Evolutionary conservation across 2,329 filamentous ascomycete genomes (phyloP).

Genomic region (Pleurostoma richardsiae): DNA sequence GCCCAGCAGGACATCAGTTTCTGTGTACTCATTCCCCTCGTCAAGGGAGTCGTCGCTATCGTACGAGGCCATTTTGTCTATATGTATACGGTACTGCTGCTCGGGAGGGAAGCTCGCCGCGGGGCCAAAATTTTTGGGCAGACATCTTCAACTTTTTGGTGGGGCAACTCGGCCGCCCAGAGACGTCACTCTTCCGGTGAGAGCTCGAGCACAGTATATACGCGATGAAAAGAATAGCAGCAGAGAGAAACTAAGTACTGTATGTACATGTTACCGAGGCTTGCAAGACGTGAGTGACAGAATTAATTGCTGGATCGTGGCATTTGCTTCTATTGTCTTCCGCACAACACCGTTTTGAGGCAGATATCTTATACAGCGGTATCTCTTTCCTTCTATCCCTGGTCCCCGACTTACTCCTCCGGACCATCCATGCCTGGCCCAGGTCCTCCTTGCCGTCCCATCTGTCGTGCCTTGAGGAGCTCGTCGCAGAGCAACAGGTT

Average conservation of each 20-base stretch:
- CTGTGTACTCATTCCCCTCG: constrained; percentile 62
- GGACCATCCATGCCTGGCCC: constrained; percentile 61
- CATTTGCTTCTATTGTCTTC: constrained; percentile 19
- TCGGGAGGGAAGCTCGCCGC: constrained; percentile 16
- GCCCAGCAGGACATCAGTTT: constrained; percentile 85
- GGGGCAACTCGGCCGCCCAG: constrained; percentile 12
- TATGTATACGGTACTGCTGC: not conserved
- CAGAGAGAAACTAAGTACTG: too few relatives aligned
- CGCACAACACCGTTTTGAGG: constrained; percentile 25
- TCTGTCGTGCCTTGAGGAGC: constrained; percentile 94
- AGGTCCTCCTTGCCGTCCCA: constrained; percentile 64
- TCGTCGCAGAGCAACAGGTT: constrained; percentile 96
- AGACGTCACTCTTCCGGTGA: not conserved
- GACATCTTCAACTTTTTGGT: constrained; percentile 12
- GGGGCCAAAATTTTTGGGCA: constrained; percentile 34
- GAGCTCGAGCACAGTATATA: not conserved
- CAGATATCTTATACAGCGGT: constrained; percentile 29
- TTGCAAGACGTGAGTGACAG: too few relatives aligned
- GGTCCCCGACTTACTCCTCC: constrained; percentile 32
- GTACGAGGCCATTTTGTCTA: constrained; percentile 62
- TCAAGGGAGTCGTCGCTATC: constrained; percentile 81
- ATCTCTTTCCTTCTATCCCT: constrained; percentile 11
- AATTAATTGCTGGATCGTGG: too few relatives aligned
- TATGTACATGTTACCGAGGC: too few relatives aligned
- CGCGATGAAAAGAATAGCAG: not conserved